phyloP scores from a whole-genome alignment of 2,329 filamentous ascomycete genomes.

The Davidsoniella virescens region DNA sequence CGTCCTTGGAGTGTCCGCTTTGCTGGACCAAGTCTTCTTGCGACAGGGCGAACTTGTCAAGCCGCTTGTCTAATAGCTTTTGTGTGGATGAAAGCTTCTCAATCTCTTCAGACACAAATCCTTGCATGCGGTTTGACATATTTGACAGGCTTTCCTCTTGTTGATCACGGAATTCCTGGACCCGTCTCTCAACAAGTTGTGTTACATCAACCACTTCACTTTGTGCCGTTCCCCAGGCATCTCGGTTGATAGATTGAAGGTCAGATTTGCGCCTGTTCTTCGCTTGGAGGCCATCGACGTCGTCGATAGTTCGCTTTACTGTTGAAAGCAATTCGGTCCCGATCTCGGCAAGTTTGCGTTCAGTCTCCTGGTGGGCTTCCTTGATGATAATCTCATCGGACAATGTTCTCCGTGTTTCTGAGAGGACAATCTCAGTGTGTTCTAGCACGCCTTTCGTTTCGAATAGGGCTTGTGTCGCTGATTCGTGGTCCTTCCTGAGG shows the following conservation, averaged over 20 bases:
- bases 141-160: constrained; percentile 55
- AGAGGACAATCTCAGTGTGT: constrained; percentile 72
- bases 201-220: constrained; percentile 63
- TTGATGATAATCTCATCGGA: constrained; percentile 66
- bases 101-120: constrained; percentile 42
- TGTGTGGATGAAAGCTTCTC: constrained; percentile 52
- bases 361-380: constrained; percentile 73
- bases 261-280: constrained; percentile 79
- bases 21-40: constrained; percentile 52
- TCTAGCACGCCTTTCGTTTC: constrained; percentile 68
- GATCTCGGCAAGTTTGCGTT: constrained; percentile 56
- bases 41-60: constrained; percentile 49
- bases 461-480: constrained; percentile 53
- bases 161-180: constrained; percentile 54
- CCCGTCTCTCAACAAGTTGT: constrained; percentile 54
- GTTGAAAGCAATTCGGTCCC: constrained; percentile 65
- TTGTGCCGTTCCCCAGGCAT: constrained; percentile 63
- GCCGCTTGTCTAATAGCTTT: constrained; percentile 51
- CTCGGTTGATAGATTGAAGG: constrained; percentile 62
- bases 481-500: constrained; percentile 79
- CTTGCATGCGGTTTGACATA: constrained; percentile 56
- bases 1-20: constrained; percentile 54
- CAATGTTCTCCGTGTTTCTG: constrained; percentile 58
- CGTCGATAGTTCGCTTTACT: constrained; percentile 58
- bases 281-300: constrained; percentile 67